A percentile compares a stretch with the other conserved stretches of the same genome.
phyloP scores from a whole-genome alignment of 2,329 filamentous ascomycete species.

The Orbilia oligospora region DNA sequence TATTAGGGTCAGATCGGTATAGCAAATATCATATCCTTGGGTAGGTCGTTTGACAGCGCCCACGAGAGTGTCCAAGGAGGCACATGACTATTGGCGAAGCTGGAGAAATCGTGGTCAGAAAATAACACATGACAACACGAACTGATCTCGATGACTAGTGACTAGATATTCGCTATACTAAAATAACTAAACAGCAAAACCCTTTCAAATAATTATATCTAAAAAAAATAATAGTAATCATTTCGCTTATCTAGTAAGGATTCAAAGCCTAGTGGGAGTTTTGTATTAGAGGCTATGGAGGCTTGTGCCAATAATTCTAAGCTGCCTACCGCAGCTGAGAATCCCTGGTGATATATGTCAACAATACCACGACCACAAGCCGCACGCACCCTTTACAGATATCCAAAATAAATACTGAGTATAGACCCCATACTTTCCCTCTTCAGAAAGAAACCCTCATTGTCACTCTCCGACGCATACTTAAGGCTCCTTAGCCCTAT shows the following conservation, averaged over 20 bases:
- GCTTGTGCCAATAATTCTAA: slow-evolving; percentile 33
- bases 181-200: not conserved
- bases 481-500: slow-evolving; percentile 5
- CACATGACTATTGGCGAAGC: slow-evolving; percentile 26
- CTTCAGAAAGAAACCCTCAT: slow-evolving; percentile 5
- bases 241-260: not conserved
- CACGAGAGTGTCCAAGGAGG: not conserved
- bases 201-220: not conserved
- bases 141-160: slow-evolving; percentile 41
- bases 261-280: not conserved
- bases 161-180: slow-evolving; percentile 25
- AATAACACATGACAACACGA: slow-evolving; percentile 58
- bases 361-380: not conserved
- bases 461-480: slow-evolving; percentile 8
- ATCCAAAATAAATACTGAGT: not conserved
- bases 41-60: slow-evolving; percentile 24
- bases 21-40: not conserved
- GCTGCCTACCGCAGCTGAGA: slow-evolving; percentile 33
- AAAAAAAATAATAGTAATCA: not conserved
- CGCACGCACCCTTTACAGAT: not conserved
- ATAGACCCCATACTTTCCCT: not conserved
- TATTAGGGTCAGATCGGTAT: not conserved
- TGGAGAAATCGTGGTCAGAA: slow-evolving; percentile 5
- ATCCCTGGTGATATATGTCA: slow-evolving; percentile 34
- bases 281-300: not conserved